Conservation (phyloP, 257 asterid species). For the Solanum pinnatisectum region DNA sequence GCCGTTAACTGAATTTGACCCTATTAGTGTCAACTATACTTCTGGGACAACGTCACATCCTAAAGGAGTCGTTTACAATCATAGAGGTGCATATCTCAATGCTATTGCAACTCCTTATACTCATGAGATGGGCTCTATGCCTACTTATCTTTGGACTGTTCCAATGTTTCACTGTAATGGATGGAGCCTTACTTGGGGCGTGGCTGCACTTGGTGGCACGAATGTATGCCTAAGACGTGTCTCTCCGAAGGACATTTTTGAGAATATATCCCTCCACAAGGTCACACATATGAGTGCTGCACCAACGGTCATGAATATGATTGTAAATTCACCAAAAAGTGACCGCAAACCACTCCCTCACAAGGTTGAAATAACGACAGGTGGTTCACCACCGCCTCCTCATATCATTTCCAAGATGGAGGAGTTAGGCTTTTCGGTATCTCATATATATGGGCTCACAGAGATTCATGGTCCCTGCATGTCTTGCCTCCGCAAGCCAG, state of each 20-base stretch:
- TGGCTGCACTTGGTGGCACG: slow-evolving; percentile 32
- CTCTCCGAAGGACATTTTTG: slow-evolving; percentile 17
- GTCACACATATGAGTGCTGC: slow-evolving; percentile 33
- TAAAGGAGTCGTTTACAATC: slow-evolving; percentile 32
- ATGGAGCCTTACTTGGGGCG: slow-evolving; percentile 25
- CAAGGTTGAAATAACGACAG: slow-evolving; percentile 24
- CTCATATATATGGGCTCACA: slow-evolving; percentile 30
- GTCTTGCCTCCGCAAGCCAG: slow-evolving; percentile 19
- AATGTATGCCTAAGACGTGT: slow-evolving; percentile 25
- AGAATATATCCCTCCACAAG: slow-evolving; percentile 13
- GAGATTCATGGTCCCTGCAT: slow-evolving; percentile 31
- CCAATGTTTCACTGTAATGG: slow-evolving; percentile 37
- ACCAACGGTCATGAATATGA: slow-evolving; percentile 31
- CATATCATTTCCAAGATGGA: slow-evolving; percentile 23
- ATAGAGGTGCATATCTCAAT: slow-evolving; percentile 33
- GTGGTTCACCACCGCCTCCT: slow-evolving; percentile 38
- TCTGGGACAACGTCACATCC: slow-evolving; percentile 33
- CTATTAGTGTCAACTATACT: slow-evolving; percentile 27
- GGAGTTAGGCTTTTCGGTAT: slow-evolving; percentile 22
- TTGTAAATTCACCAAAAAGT: slow-evolving; percentile 8
- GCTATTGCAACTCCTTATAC: slow-evolving; percentile 13
- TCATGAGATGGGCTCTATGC: slow-evolving; percentile 23
- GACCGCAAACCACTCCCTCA: slow-evolving; percentile 21
- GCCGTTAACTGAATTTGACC: slow-evolving; percentile 29
- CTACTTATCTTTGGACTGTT: slow-evolving; percentile 30